A percentile compares a stretch with the other conserved stretches of the same genome.
phyloP scores from a whole-genome alignment of 257 asterid species.

The Asclepias syriaca region DNA sequence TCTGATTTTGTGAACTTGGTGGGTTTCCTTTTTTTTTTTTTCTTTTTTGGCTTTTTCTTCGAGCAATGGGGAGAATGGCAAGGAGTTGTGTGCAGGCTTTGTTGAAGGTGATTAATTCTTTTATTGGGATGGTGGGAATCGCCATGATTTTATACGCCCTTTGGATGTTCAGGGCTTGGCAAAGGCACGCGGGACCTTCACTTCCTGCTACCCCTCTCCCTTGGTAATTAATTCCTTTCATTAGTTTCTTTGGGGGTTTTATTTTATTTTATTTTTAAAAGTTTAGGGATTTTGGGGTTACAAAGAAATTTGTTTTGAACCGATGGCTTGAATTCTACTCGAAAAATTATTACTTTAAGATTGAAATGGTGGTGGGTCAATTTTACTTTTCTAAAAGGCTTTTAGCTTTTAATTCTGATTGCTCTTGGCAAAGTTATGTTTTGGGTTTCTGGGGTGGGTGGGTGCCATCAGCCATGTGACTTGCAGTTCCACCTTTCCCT shows the following conservation, averaged over 20 bases:
- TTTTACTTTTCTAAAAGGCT: slow-evolving; percentile 12
- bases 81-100: slow-evolving; percentile 64
- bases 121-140: slow-evolving; percentile 72
- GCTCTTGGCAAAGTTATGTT: not conserved
- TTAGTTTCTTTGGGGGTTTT: not conserved
- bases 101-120: slow-evolving; percentile 67
- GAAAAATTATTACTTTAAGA: slow-evolving; percentile 9
- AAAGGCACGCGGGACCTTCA: slow-evolving; percentile 34
- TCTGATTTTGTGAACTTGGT: not conserved
- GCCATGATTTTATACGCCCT: slow-evolving; percentile 71
- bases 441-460: not conserved
- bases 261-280: not conserved
- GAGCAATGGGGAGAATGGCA: slow-evolving; percentile 57
- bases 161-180: slow-evolving; percentile 89
- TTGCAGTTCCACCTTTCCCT: not conserved
- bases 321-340: not conserved
- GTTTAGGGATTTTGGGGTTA: not conserved
- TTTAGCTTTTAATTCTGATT: not conserved
- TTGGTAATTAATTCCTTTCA: slow-evolving; percentile 40
- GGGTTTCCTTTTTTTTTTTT: not conserved
- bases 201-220: slow-evolving; percentile 43
- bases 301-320: not conserved
- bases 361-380: not conserved
- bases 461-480: not conserved
- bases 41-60: too few species aligned